A percentile compares a stretch with the other conserved stretches of the same genome.
Evolutionary conservation across 495 filamentous ascomycete genomes (phyloP).

Genomic region (Neurospora discreta): DNA sequence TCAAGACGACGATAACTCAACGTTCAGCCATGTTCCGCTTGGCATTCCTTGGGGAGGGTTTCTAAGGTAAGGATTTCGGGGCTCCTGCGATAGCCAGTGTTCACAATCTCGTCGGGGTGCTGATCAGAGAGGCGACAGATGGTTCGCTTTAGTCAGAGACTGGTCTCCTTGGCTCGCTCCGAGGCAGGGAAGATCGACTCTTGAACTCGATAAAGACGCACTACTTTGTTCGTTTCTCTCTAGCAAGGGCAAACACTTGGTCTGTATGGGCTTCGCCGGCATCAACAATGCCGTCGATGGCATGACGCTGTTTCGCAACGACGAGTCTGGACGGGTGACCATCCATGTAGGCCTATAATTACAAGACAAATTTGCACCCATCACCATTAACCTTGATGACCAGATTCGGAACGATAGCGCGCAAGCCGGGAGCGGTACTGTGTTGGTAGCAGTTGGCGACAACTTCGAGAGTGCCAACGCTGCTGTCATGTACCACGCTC

Average conservation of each 20-base stretch:
- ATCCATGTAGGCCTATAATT: conserved; percentile 43
- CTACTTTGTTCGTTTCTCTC: conserved; percentile 68
- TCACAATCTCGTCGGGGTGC: conserved; percentile 1
- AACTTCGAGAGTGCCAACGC: conserved; percentile 68
- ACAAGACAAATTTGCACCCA: background rate
- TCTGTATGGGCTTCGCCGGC: conserved; percentile 74
- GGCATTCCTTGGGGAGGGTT: conserved; percentile 48
- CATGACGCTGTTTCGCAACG: conserved; percentile 57
- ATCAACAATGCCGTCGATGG: conserved; percentile 44
- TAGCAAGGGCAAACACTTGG: conserved; percentile 60
- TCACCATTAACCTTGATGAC: background rate
- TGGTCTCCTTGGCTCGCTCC: conserved; percentile 83
- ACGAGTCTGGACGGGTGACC: conserved; percentile 51
- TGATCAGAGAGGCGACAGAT: conserved; percentile 29
- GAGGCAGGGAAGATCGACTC: conserved; percentile 59
- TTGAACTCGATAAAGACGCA: conserved; percentile 62
- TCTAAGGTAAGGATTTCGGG: conserved; percentile 23
- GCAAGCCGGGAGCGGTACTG: conserved; percentile 40
- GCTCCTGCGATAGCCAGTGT: background rate
- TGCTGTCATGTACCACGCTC: conserved; percentile 76
- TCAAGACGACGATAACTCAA: conserved; percentile 40
- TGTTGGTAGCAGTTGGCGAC: conserved; percentile 62
- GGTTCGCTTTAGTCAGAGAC: conserved; percentile 70
- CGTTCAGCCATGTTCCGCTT: conserved; percentile 43
- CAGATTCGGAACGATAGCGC: conserved; percentile 53